Conservation (phyloP, 352 stramenopile species). For the Pythium apleroticum region DNA sequence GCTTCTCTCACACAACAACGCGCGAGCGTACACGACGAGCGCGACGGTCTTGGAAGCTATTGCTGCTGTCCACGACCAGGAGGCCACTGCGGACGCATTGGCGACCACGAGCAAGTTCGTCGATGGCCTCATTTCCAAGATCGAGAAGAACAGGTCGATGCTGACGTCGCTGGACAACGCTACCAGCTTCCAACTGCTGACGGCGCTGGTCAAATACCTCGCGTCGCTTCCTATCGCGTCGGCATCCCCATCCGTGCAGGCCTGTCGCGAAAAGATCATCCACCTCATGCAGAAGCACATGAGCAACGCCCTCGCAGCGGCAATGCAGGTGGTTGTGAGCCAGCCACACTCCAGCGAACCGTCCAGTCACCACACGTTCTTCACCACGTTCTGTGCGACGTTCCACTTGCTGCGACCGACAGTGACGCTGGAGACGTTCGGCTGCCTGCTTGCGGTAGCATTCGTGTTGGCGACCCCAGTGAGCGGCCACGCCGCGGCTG, state of each 20-base stretch:
- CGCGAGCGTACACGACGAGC: slow-evolving; percentile 15
- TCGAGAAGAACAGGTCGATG: slow-evolving; percentile 12
- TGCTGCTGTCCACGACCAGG: slow-evolving; percentile 30
- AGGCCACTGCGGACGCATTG: slow-evolving; percentile 5
- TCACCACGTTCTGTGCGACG: slow-evolving; percentile 48
- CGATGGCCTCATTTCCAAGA: slow-evolving; percentile 31
- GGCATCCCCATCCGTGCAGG: background rate
- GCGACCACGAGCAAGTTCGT: slow-evolving; percentile 32
- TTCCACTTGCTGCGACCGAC: slow-evolving; percentile 47
- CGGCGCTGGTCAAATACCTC: slow-evolving; percentile 51
- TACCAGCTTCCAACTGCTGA: slow-evolving; percentile 44
- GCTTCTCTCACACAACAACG: slow-evolving; percentile 19
- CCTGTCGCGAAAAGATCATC: slow-evolving; percentile 11
- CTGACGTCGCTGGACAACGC: slow-evolving; percentile 12
- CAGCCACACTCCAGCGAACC: slow-evolving; percentile 3
- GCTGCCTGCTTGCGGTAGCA: slow-evolving; percentile 57
- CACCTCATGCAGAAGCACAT: slow-evolving; percentile 29
- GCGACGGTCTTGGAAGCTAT: slow-evolving; percentile 23
- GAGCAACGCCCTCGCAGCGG: slow-evolving; percentile 33
- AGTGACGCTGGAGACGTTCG: slow-evolving; percentile 57
- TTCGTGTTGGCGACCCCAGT: slow-evolving; percentile 29
- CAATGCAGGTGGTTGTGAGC: slow-evolving; percentile 46
- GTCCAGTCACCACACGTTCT: slow-evolving; percentile 47
- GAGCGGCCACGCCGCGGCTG: background rate
- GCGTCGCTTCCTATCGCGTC: slow-evolving; percentile 7